A percentile compares a stretch with the other conserved stretches of the same genome.
Conservation (phyloP, 352 stramenopile genomes). For the Globisporangium abappressorium region DNA sequence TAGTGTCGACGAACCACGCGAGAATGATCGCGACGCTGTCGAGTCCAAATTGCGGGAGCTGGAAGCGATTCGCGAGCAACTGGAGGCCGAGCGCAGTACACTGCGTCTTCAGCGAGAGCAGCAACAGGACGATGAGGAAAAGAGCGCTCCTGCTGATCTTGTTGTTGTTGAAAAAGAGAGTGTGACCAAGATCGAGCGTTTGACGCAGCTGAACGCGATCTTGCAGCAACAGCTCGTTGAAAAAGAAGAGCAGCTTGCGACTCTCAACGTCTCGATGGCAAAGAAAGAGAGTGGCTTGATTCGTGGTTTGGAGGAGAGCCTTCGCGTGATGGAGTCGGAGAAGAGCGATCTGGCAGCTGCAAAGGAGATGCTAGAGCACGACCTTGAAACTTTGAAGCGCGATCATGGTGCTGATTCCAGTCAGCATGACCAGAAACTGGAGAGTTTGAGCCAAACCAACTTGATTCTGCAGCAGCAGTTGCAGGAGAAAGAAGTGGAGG, state of each 20-base stretch:
- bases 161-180: background rate
- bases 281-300: background rate
- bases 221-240: constrained; percentile 16
- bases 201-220: constrained; percentile 16
- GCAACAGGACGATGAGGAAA: background rate
- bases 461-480: constrained; percentile 5
- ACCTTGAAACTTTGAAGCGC: background rate
- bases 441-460: background rate
- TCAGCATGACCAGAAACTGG: background rate
- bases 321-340: background rate
- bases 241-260: constrained; percentile 13
- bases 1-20: background rate
- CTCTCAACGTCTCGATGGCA: background rate
- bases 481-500: constrained; percentile 1
- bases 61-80: constrained; percentile 13
- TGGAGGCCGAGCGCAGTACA: constrained; percentile 10
- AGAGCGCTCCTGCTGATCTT: background rate
- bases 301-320: background rate
- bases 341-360: background rate
- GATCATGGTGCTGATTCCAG: background rate
- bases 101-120: background rate
- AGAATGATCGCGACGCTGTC: background rate
- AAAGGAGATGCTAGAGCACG: constrained; percentile 1
- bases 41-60: constrained; percentile 13
- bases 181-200: background rate